phyloP scores from a whole-genome alignment of 2,329 filamentous ascomycete species.

The Fusarium keratoplasticum region DNA sequence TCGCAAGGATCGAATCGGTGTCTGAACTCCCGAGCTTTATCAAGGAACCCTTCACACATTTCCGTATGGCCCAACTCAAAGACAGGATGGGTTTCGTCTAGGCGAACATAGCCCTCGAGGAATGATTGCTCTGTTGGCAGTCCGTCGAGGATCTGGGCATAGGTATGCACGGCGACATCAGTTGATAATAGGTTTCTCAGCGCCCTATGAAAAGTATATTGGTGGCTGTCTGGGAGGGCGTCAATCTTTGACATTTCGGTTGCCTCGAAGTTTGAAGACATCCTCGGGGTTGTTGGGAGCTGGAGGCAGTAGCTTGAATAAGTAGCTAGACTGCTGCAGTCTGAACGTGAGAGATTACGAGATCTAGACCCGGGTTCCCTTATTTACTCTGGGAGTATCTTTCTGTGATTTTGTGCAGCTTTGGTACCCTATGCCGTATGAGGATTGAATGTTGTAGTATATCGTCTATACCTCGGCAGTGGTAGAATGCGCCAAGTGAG shows the following conservation, averaged over 20 bases:
- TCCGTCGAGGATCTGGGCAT: slow-evolving; percentile 20
- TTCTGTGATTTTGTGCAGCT: background rate
- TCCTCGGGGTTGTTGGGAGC: background rate
- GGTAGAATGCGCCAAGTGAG: background rate
- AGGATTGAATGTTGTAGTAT: background rate
- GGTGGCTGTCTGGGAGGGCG: background rate
- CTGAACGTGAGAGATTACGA: background rate
- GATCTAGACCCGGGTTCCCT: background rate
- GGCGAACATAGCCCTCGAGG: background rate
- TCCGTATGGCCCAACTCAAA: background rate
- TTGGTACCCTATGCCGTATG: background rate
- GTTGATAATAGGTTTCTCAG: background rate
- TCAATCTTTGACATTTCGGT: background rate
- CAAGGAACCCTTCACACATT: slow-evolving; percentile 4
- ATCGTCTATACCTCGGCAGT: background rate
- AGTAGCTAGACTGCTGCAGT: background rate
- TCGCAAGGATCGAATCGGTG: background rate
- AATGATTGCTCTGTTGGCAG: background rate
- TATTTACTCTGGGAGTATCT: background rate
- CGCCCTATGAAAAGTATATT: background rate
- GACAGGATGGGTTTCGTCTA: background rate
- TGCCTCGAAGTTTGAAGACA: background rate
- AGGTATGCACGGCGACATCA: background rate
- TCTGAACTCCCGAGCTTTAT: background rate
- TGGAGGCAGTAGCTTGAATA: background rate